phyloP scores from a whole-genome alignment of 164 flowering plant species.

The Pachysandra terminalis region DNA sequence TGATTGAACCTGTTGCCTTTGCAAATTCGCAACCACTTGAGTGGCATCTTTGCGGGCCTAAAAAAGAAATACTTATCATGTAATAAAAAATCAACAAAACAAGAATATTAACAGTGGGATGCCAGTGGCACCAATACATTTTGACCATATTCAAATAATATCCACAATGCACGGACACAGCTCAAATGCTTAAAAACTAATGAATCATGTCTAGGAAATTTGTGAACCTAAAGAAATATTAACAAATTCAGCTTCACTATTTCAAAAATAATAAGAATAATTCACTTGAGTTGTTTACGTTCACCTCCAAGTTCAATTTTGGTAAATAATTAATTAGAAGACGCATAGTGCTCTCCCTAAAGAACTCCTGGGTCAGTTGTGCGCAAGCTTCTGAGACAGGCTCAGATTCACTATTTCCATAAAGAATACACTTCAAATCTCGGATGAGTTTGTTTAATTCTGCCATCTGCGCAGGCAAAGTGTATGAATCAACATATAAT shows the following conservation, averaged over 20 bases:
- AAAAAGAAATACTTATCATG: conserved; percentile 15
- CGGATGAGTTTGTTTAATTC: conserved; percentile 65
- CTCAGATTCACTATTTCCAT: conserved; percentile 87
- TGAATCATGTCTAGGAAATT: not conserved
- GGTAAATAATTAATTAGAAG: conserved; percentile 74
- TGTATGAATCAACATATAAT: not conserved
- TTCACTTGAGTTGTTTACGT: not conserved
- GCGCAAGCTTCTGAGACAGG: conserved; percentile 90
- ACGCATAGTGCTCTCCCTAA: conserved; percentile 71
- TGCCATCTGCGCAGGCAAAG: conserved; percentile 46
- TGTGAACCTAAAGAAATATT: not conserved
- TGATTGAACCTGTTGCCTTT: conserved; percentile 94
- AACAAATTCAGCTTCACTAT: not conserved
- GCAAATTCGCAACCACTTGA: conserved; percentile 96
- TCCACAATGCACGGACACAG: not conserved
- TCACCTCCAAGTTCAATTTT: conserved; percentile 85
- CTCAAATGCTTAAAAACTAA: not conserved
- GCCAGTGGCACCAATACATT: not conserved
- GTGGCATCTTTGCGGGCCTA: conserved; percentile 97
- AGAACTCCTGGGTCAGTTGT: conserved; percentile 89
- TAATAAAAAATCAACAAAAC: conserved; percentile 4
- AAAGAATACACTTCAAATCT: conserved; percentile 74
- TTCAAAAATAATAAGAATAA: not conserved
- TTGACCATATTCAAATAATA: not conserved
- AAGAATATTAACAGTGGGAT: not conserved